Evolutionary conservation across 208 protist species (phyloP).

Genomic region (Tritrichomonas musculus): DNA sequence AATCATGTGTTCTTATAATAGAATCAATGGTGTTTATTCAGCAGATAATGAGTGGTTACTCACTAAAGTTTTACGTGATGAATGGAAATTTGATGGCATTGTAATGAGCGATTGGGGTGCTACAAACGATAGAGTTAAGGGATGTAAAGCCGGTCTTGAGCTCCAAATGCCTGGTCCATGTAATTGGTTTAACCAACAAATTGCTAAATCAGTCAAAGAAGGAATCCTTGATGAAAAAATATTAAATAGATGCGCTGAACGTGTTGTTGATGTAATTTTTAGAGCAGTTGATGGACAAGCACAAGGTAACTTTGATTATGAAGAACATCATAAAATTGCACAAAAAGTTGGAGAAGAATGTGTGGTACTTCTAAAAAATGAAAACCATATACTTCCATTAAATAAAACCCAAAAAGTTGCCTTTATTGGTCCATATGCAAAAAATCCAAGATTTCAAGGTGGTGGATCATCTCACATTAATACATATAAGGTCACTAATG

Average conservation of each 20-base stretch:
- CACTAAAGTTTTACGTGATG: constrained; percentile 23
- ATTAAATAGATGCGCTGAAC: background rate
- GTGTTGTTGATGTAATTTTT: background rate
- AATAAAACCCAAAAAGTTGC: no score
- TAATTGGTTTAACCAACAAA: background rate
- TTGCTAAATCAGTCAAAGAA: background rate
- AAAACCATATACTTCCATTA: background rate
- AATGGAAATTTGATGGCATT: constrained; percentile 46
- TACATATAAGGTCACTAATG: no score
- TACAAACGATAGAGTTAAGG: background rate
- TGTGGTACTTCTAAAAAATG: constrained; percentile 42
- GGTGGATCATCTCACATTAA: no score
- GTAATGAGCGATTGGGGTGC: constrained; percentile 44
- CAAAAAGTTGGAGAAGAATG: background rate
- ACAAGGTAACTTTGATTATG: background rate
- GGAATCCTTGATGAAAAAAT: background rate
- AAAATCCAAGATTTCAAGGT: no score
- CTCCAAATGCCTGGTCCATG: constrained; percentile 6
- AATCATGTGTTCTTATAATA: constrained; percentile 48
- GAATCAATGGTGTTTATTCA: constrained; percentile 40
- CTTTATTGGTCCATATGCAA: no score
- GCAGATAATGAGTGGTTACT: constrained; percentile 31
- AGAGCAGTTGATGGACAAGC: no score
- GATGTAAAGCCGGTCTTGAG: constrained; percentile 10
- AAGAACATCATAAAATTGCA: background rate